Conservation (phyloP, 345 rosid species). For the Nasturtium officinale region DNA sequence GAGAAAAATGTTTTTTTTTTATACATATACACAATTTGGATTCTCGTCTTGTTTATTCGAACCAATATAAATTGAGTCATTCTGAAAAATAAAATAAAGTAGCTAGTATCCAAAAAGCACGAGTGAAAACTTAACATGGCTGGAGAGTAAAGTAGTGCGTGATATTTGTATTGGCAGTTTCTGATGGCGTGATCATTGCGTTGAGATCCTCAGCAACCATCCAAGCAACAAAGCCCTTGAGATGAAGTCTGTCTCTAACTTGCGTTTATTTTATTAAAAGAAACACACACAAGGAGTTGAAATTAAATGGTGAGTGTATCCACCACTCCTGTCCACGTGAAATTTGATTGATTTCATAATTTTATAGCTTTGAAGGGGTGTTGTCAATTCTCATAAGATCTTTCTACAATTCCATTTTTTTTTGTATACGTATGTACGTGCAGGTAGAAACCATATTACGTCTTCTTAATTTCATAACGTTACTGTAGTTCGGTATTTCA, state of each 20-base stretch:
- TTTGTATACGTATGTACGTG: not conserved
- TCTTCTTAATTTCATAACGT: not conserved
- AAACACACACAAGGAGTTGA: too few species aligned
- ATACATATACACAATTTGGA: not conserved
- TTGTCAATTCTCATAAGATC: constrained; percentile 21
- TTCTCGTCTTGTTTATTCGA: not conserved
- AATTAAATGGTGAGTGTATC: constrained; percentile 41
- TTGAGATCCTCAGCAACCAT: not conserved
- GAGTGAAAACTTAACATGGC: not conserved
- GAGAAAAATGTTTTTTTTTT: not conserved
- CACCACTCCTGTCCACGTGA: constrained; percentile 36
- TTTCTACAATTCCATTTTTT: not conserved
- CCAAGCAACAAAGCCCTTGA: not conserved
- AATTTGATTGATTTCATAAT: not conserved
- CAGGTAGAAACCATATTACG: not conserved
- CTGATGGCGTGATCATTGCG: not conserved
- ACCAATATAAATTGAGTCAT: not conserved
- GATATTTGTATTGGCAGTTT: not conserved
- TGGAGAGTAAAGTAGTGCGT: constrained; percentile 2
- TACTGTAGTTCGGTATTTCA: too few species aligned
- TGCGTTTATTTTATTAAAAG: not conserved
- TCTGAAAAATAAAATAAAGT: not conserved
- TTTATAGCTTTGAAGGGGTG: constrained; percentile 1
- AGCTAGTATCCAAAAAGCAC: not conserved
- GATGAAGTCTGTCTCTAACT: not conserved